Percentiles rank a stretch among this genome's conserved stretches.
Conservation (phyloP, 768 basidiomycete species). For the Lepiota venenata region DNA sequence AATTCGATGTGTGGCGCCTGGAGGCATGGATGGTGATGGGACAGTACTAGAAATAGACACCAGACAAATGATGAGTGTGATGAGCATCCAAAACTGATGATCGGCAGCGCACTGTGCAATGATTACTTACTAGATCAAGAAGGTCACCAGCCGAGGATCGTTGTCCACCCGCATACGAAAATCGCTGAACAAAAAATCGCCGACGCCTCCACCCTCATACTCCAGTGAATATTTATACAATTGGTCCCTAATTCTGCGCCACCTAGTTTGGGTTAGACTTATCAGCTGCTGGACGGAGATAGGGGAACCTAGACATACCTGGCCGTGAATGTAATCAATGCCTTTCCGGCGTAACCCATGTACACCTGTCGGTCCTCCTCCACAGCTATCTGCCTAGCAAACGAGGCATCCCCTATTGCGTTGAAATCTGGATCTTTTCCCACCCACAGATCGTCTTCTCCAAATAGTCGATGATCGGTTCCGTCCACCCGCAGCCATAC, state of each 20-base stretch:
- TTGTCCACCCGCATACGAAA: conserved; percentile 49
- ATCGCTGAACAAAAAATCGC: conserved; percentile 50
- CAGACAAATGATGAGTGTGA: conserved; percentile 4
- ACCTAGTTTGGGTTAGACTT: conserved; percentile 30
- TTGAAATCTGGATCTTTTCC: conserved; percentile 65
- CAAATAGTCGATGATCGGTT: conserved; percentile 63
- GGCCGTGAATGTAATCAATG: conserved; percentile 52
- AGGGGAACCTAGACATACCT: conserved; percentile 30
- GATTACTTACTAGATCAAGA: conserved; percentile 56
- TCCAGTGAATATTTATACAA: conserved; percentile 56
- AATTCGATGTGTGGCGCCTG: conserved; percentile 57
- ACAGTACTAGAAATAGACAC: conserved; percentile 38
- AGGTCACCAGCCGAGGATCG: conserved; percentile 49
- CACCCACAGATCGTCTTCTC: conserved; percentile 63
- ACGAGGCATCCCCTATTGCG: conserved; percentile 52
- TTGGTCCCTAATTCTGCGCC: conserved; percentile 40
- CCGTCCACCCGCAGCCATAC: conserved; percentile 59
- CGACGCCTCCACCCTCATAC: conserved; percentile 64
- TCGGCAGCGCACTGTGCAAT: neutral
- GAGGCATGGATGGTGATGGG: conserved; percentile 49
- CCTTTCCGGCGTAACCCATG: conserved; percentile 52
- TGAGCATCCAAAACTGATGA: neutral
- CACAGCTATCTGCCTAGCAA: conserved; percentile 43
- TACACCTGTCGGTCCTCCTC: conserved; percentile 48
- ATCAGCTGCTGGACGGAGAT: no score